Conservation (phyloP, 2,329 filamentous ascomycete species). For the Arthrobotrys entomopaga region DNA sequence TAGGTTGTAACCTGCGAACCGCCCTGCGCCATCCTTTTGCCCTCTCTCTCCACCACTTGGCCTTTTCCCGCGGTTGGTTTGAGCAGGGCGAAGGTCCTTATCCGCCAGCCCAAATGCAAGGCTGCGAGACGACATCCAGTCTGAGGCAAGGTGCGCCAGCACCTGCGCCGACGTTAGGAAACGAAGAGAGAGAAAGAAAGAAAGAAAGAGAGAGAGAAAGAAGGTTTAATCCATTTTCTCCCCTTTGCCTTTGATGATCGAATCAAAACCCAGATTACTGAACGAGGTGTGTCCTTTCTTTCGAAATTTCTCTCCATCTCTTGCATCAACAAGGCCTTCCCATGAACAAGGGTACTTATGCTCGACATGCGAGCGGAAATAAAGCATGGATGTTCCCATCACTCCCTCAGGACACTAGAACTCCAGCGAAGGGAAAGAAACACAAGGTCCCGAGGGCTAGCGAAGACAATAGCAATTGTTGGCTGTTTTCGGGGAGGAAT, state of each 20-base stretch:
- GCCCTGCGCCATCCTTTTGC: constrained; percentile 48
- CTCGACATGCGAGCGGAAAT: constrained; percentile 54
- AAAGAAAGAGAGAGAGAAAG: constrained; percentile 29
- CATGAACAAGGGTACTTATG: constrained; percentile 36
- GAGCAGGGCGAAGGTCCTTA: constrained; percentile 23
- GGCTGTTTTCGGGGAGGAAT: constrained; percentile 32
- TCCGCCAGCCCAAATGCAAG: constrained; percentile 43
- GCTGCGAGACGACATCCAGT: not conserved
- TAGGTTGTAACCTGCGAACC: constrained; percentile 34
- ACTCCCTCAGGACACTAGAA: constrained; percentile 26
- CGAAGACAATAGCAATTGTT: constrained; percentile 53
- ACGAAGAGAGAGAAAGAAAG: constrained; percentile 29
- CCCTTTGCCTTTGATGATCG: not conserved
- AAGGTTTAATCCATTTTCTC: not conserved
- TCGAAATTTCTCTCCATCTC: not conserved
- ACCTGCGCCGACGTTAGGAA: not conserved
- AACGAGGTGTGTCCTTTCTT: constrained; percentile 11
- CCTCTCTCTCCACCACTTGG: constrained; percentile 13
- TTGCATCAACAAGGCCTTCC: constrained; percentile 34
- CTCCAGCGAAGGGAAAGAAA: constrained; percentile 34
- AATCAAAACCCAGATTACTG: constrained; percentile 2
- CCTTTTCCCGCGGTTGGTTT: constrained; percentile 50
- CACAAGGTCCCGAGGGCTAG: constrained; percentile 46
- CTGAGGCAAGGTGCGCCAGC: not conserved
- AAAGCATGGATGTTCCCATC: constrained; percentile 42